Percentiles rank a stretch among this genome's conserved stretches.
These are phyloP conservation scores for Limtongia smithiae DNA, from an alignment of 805 yeast genomes.

Conservation along the genomic window DNA sequence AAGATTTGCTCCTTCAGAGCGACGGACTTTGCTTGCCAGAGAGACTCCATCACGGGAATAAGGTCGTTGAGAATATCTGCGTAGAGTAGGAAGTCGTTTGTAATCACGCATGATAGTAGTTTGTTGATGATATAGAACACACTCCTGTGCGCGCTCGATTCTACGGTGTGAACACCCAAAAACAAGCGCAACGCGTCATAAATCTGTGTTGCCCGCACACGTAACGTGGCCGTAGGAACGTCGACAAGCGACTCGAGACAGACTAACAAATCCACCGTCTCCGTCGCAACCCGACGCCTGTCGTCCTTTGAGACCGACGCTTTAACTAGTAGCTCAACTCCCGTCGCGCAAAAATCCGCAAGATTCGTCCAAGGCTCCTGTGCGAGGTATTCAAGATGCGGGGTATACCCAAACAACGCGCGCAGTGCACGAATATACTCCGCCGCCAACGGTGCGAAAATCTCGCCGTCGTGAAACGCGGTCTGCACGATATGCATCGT, in stretches of 20 bases:
- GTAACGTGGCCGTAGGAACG: constrained; percentile 9
- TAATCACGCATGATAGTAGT: constrained; percentile 1
- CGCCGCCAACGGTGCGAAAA: constrained; percentile 22
- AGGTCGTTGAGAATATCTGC: not conserved
- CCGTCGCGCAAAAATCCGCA: constrained; percentile 6
- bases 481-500: constrained; percentile 16
- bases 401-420: constrained; percentile 20
- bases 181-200: constrained; percentile 4
- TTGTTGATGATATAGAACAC: constrained; percentile 9
- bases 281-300: constrained; percentile 7
- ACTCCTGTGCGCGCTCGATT: constrained; percentile 14
- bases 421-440: constrained; percentile 25
- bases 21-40: constrained; percentile 10
- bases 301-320: not conserved
- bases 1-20: constrained; percentile 17
- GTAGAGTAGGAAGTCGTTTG: constrained; percentile 3
- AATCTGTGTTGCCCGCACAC: not conserved
- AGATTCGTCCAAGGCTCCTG: constrained; percentile 12
- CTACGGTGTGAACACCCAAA: constrained; percentile 5
- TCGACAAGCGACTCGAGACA: constrained; percentile 14
- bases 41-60: constrained; percentile 1
- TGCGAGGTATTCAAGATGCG: constrained; percentile 30
- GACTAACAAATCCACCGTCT: constrained; percentile 41
- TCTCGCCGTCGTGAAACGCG: constrained; percentile 1
- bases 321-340: constrained; percentile 3